Percentiles rank a stretch among this genome's conserved stretches.
Conservation (phyloP, 2,329 filamentous ascomycete species). For the Davidsoniella neocaledoniae region DNA sequence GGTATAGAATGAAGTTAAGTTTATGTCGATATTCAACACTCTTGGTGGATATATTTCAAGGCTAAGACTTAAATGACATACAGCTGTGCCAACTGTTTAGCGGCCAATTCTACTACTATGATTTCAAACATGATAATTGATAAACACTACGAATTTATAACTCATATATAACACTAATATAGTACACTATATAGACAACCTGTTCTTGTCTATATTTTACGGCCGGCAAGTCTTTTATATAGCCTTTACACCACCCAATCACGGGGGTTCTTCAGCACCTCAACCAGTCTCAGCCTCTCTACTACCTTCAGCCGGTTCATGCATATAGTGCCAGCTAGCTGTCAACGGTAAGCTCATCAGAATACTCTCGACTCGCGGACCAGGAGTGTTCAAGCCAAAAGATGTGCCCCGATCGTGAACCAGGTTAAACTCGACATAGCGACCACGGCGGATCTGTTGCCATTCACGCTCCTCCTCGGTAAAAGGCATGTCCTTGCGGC, state of each 20-base stretch:
- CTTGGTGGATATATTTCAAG: too few species aligned
- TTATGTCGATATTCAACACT: too few species aligned
- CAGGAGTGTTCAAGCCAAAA: conserved; percentile 86
- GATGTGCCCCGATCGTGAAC: conserved; percentile 91
- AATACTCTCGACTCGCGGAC: conserved; percentile 86
- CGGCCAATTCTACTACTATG: too few species aligned
- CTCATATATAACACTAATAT: too few species aligned
- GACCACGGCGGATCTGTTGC: conserved; percentile 87
- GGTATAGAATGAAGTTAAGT: too few species aligned
- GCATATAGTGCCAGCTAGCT: conserved; percentile 92
- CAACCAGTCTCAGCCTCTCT: conserved; percentile 66
- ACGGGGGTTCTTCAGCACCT: conserved; percentile 48
- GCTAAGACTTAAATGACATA: too few species aligned
- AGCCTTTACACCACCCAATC: conserved; percentile 42
- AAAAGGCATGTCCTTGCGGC: conserved; percentile 81
- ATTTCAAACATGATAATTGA: neutral
- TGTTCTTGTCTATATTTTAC: neutral
- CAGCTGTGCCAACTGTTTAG: too few species aligned
- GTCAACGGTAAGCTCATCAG: conserved; percentile 92
- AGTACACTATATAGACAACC: neutral
- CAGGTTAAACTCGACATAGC: conserved; percentile 97
- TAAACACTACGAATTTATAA: neutral
- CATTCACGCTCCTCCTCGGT: conserved; percentile 78
- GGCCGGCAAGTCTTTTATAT: neutral
- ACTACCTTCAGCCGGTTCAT: conserved; percentile 58